phyloP scores from a whole-genome alignment of 345 rosid species.

The Cardiospermum halicacabum region DNA sequence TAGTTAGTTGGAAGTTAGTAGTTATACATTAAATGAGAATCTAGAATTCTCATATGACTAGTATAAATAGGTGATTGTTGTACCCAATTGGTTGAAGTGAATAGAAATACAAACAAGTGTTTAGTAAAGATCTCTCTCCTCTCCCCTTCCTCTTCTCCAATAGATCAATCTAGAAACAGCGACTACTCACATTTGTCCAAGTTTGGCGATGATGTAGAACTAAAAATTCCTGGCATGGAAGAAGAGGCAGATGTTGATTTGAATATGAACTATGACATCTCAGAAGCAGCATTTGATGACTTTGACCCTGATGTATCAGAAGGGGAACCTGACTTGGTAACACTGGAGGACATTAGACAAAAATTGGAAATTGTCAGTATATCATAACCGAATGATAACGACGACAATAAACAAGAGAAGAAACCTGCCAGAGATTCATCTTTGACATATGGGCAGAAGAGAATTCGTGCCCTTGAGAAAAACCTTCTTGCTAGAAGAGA shows the following conservation, averaged over 20 bases:
- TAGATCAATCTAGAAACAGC: too few relatives aligned
- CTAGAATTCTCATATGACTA: too few relatives aligned
- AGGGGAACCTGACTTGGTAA: constrained; percentile 22
- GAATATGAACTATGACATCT: constrained; percentile 16
- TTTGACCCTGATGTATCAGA: constrained; percentile 19
- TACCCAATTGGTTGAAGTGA: too few relatives aligned
- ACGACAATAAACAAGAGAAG: constrained; percentile 1
- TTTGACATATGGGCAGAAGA: constrained; percentile 16
- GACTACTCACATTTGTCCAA: too few relatives aligned
- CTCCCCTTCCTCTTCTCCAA: too few relatives aligned
- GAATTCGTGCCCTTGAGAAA: constrained; percentile 24
- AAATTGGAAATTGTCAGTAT: constrained; percentile 23
- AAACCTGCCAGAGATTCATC: constrained; percentile 12
- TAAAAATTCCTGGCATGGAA: constrained; percentile 18
- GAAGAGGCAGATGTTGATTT: constrained; percentile 12
- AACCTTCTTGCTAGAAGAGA: constrained; percentile 32
- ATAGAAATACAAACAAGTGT: too few relatives aligned
- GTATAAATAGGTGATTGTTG: too few relatives aligned
- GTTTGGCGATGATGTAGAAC: constrained; percentile 25
- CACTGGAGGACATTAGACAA: constrained; percentile 28
- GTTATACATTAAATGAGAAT: too few relatives aligned
- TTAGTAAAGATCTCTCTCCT: too few relatives aligned
- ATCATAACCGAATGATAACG: constrained; percentile 13
- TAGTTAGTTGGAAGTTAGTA: too few relatives aligned
- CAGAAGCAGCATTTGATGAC: constrained; percentile 17